Evolutionary conservation across 768 basidiomycete species (phyloP).

Genomic region (Suillus paluster): DNA sequence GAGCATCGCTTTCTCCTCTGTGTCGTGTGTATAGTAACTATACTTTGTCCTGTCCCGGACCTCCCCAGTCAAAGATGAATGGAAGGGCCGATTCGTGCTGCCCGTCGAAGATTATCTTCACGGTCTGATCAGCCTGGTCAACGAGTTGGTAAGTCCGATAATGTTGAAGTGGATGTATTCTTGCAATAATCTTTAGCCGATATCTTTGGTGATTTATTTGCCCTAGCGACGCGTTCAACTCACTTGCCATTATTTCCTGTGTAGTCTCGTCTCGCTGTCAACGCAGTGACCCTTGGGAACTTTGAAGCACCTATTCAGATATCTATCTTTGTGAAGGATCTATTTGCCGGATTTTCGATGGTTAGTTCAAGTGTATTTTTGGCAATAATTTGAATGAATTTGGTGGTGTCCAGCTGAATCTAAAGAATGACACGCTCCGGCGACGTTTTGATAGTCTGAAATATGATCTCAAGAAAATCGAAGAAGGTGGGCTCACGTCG

Average conservation of each 20-base stretch:
- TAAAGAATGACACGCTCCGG: slow-evolving; percentile 79
- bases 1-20: slow-evolving; percentile 33
- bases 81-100: slow-evolving; percentile 66
- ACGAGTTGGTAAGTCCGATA: slow-evolving; percentile 66
- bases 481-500: slow-evolving; percentile 62
- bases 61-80: slow-evolving; percentile 66
- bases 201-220: neutral
- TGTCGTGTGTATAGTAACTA: neutral
- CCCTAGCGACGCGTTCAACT: slow-evolving; percentile 6
- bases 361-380: slow-evolving; percentile 39
- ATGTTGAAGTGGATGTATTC: neutral
- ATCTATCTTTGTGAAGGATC: slow-evolving; percentile 77
- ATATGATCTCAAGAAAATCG: slow-evolving; percentile 87
- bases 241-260: slow-evolving; percentile 2
- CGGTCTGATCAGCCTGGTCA: slow-evolving; percentile 75
- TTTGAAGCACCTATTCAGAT: slow-evolving; percentile 81
- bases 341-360: slow-evolving; percentile 87
- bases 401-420: slow-evolving; percentile 59
- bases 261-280: slow-evolving; percentile 80
- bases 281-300: slow-evolving; percentile 81
- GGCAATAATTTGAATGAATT: slow-evolving; percentile 2
- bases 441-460: slow-evolving; percentile 82
- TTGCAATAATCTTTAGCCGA: neutral
- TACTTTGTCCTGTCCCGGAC: slow-evolving; percentile 3
- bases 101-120: slow-evolving; percentile 83